Base-by-base conservation (phyloP, 306 rosid genomes). In the Aeschynomene evenia region DNA sequence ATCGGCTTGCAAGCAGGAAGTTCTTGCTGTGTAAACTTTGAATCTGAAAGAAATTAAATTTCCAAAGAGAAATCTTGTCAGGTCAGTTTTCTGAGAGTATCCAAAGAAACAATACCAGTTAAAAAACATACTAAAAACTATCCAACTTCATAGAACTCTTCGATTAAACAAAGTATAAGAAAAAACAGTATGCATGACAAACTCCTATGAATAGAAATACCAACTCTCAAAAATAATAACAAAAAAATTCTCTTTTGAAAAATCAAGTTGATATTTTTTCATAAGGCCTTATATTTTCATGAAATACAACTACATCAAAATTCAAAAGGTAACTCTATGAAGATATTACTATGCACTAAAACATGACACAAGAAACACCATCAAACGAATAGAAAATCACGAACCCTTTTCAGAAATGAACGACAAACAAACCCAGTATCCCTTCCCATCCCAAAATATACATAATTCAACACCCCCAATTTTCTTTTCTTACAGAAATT, bases 1-100 rank as follows among this genome's bases (percentile, higher is more conserved):
- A 91, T 91, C 1, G 97, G 97, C 78, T 91, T 91, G 85, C 97
- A 91, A 0, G 97, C 97, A 39, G 97, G 97, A 82, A 91, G 97
- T 49, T 91, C 96, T 77, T 91, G 97, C 78, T 91, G 97, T 22
- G 97, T 91, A 77, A 91, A 91, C 72, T 79, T 88, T 18, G 97
- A 91, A 87, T 91, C 97, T 91, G 85, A 72, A 73, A 77, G 24
- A 18, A 45, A 34, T 9, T 23, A 69, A 50, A 45, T 59, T 71
- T 46, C 26, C 33, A 54, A 59, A 56, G 39, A 70, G 10, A 65
- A 54, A 6, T 50, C 57, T 21, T 26, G 63, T 85, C 56, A 77
- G 82, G 39, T 58, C 48, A 45, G 49, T 55, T 24, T 45, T 50
- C 65, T 5, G 5, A 2, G 0, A 8, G 7, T 12, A 75, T 21